Conservation (phyloP, 202 grass and related monocot genomes). For the Bolboschoenoplectus hybrid region DNA sequence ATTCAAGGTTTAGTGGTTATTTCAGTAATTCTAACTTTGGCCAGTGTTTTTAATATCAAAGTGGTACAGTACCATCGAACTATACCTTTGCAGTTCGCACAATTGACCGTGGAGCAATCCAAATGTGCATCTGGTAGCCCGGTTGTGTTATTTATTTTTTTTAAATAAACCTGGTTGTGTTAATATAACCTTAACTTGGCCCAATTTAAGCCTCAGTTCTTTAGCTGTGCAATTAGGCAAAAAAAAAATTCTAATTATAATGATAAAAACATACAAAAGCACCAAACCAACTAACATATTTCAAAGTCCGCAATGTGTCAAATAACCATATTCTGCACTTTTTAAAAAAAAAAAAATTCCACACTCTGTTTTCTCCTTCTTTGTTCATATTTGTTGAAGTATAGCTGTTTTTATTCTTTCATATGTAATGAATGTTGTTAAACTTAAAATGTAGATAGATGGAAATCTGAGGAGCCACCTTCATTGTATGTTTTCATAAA, state of each 20-base stretch:
- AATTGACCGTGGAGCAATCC: background rate
- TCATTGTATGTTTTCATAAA: conserved; percentile 94
- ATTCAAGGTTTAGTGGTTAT: background rate
- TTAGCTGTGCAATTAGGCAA: background rate
- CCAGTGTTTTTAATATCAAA: background rate
- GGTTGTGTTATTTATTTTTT: background rate
- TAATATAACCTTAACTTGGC: background rate
- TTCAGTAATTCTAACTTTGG: background rate
- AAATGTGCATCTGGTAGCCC: background rate
- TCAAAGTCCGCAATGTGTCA: background rate
- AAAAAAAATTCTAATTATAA: background rate
- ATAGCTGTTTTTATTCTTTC: background rate
- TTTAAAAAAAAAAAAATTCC: background rate
- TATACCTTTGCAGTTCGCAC: background rate
- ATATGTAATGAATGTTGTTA: conserved; percentile 33
- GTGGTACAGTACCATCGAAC: background rate
- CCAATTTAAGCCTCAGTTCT: background rate
- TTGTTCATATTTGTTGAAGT: background rate
- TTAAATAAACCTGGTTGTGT: background rate
- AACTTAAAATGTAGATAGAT: conserved; percentile 59
- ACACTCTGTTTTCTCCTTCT: background rate
- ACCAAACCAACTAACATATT: background rate
- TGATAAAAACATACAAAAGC: background rate
- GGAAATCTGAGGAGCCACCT: conserved; percentile 70
- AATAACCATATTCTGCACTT: background rate